These are phyloP conservation scores for Fusarium floridanum DNA, from an alignment of 2,329 filamentous ascomycete genomes.

Conservation along the genomic window DNA sequence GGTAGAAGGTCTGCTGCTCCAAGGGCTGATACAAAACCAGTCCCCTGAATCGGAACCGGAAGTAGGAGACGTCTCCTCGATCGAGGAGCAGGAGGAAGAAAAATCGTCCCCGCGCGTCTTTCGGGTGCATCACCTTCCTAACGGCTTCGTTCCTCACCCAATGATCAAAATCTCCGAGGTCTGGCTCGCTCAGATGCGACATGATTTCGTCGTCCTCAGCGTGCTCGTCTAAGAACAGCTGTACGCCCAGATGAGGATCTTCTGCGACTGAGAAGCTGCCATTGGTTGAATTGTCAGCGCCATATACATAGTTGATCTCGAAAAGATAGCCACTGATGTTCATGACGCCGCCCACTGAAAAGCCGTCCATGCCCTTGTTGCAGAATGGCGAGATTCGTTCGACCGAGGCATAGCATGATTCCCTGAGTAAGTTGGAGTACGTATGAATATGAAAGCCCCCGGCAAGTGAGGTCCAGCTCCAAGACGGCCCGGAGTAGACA, in stretches of 20 bases:
- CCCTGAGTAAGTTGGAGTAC: background rate
- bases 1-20: background rate
- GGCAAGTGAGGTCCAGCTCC: slow-evolving; percentile 1
- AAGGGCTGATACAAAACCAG: background rate
- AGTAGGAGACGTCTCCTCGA: background rate
- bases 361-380: background rate
- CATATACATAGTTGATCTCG: background rate
- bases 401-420: background rate
- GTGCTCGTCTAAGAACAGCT: background rate
- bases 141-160: background rate
- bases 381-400: background rate
- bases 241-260: background rate
- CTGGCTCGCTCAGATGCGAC: background rate
- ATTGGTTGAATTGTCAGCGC: background rate
- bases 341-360: background rate
- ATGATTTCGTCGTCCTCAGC: background rate
- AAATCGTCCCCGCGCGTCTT: background rate
- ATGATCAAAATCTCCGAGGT: background rate
- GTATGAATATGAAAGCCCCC: background rate
- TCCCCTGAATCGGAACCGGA: slow-evolving; percentile 1
- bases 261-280: background rate
- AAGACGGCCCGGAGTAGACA: background rate
- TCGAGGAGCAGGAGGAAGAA: background rate
- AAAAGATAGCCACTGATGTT: background rate
- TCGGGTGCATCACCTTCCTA: background rate